Percentiles rank a stretch among this genome's conserved stretches.
Conservation (phyloP, 306 rosid species). For the Sesbania bispinosa region DNA sequence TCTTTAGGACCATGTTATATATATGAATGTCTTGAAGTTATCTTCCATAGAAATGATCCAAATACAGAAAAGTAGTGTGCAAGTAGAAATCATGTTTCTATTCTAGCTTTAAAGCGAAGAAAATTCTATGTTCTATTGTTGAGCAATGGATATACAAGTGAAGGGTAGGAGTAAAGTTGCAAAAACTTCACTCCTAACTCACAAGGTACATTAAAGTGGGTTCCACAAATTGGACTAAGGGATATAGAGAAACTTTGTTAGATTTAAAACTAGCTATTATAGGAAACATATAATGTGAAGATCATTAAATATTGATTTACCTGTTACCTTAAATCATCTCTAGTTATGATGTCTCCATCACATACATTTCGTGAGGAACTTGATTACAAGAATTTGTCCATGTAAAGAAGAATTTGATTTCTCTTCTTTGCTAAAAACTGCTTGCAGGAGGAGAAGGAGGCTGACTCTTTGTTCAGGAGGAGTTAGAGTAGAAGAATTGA, state of each 20-base stretch:
- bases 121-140: constrained; percentile 21
- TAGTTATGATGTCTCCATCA: constrained; percentile 26
- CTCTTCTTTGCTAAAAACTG: not conserved
- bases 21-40: not conserved
- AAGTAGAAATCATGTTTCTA: constrained; percentile 35
- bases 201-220: constrained; percentile 35
- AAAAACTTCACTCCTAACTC: constrained; percentile 1
- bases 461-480: not conserved
- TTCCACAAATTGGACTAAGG: constrained; percentile 22
- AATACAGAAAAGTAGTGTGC: constrained; percentile 34
- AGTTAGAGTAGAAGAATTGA: not conserved
- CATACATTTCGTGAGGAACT: not conserved
- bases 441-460: not conserved
- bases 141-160: constrained; percentile 14
- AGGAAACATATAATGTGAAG: not conserved
- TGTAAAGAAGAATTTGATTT: not conserved
- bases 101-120: constrained; percentile 76
- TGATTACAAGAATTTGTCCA: not conserved
- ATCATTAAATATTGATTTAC: not conserved
- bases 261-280: not conserved
- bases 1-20: constrained; percentile 30
- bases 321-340: not conserved
- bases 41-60: constrained; percentile 1
- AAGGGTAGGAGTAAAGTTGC: constrained; percentile 54
- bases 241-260: not conserved